phyloP scores from a whole-genome alignment of 2,329 filamentous ascomycete genomes.

The Ceratocystiopsis minuta region DNA sequence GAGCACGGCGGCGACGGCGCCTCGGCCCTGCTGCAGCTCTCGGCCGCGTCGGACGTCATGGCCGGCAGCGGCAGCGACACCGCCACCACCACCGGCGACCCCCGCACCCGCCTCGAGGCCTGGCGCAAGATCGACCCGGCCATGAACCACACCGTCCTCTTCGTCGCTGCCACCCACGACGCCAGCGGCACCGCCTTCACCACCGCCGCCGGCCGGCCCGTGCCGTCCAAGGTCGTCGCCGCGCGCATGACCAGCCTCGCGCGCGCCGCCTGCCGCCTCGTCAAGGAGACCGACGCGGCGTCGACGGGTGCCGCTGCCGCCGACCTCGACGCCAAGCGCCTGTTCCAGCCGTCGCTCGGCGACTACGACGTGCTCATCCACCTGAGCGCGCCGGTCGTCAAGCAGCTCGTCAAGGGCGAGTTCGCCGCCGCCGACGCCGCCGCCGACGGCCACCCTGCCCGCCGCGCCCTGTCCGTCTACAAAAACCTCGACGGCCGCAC shows the following conservation, averaged over 20 bases:
- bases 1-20: constrained; percentile 18
- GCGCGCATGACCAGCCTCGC: constrained; percentile 68
- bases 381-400: constrained; percentile 38
- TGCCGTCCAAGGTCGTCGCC: constrained; percentile 65
- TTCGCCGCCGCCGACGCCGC: constrained; percentile 13
- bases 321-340: constrained; percentile 31
- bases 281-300: constrained; percentile 31
- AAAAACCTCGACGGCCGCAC: constrained; percentile 60
- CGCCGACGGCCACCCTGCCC: constrained; percentile 11
- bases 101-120: constrained; percentile 49
- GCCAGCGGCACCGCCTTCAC: constrained; percentile 66
- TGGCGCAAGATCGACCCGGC: constrained; percentile 79
- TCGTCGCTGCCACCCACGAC: constrained; percentile 67
- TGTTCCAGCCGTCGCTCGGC: constrained; percentile 55
- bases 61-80: not conserved
- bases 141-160: constrained; percentile 68
- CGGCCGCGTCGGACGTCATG: not conserved
- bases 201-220: constrained; percentile 20
- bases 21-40: too few species aligned
- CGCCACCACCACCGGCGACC: constrained; percentile 12
- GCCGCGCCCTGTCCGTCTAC: constrained; percentile 30
- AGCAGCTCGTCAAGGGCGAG: constrained; percentile 20
- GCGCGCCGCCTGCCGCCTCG: constrained; percentile 49
- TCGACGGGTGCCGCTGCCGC: too few species aligned
- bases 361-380: constrained; percentile 83